Conservation (phyloP, 1,284 basidiomycete species). For the Leccinum insolens region DNA sequence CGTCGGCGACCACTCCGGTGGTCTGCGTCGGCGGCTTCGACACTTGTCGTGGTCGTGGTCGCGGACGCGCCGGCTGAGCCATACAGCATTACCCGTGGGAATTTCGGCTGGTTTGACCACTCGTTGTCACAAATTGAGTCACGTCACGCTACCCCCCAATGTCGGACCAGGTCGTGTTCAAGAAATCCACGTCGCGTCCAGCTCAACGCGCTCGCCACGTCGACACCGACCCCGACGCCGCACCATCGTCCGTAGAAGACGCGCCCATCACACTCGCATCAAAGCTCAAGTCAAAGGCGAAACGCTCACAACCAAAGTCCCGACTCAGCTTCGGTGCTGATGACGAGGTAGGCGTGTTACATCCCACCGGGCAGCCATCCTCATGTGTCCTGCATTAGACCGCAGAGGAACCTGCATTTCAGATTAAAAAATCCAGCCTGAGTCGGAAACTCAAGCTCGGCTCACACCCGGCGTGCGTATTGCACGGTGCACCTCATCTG, state of each 20-base stretch:
- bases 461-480: constrained; percentile 49
- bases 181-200: constrained; percentile 59
- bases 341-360: constrained; percentile 62
- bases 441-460: constrained; percentile 66
- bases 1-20: constrained; percentile 43
- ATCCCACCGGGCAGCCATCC: constrained; percentile 21
- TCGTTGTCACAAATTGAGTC: constrained; percentile 36
- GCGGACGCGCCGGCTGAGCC: constrained; percentile 38
- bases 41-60: constrained; percentile 56
- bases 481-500: constrained; percentile 20
- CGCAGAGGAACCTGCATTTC: constrained; percentile 62
- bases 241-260: constrained; percentile 32
- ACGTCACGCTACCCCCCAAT: constrained; percentile 32
- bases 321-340: constrained; percentile 82
- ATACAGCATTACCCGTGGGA: constrained; percentile 47
- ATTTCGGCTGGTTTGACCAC: constrained; percentile 31
- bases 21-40: constrained; percentile 25
- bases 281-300: constrained; percentile 70
- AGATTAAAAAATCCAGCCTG: constrained; percentile 76
- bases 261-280: constrained; percentile 61
- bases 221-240: constrained; percentile 37
- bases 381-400: constrained; percentile 42
- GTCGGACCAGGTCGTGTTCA: constrained; percentile 46
- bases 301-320: constrained; percentile 64
- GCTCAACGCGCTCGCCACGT: constrained; percentile 51